These are phyloP conservation scores for Pythium angustatum DNA, from an alignment of 352 stramenopile genomes.

Conservation along the genomic window DNA sequence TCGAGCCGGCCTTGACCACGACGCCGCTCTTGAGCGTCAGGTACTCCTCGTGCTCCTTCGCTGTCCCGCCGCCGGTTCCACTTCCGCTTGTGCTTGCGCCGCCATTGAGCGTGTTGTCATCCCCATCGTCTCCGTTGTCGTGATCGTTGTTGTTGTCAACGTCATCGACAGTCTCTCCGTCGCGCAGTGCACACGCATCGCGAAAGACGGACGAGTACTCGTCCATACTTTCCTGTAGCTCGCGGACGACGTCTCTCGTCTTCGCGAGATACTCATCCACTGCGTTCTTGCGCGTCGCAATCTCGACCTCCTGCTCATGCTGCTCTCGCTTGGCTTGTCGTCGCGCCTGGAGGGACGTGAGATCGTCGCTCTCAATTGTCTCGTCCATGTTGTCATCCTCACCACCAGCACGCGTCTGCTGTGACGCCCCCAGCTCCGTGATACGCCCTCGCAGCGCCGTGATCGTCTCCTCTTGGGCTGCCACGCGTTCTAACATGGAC, in stretches of 20 bases:
- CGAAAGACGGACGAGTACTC: slow-evolving; percentile 62
- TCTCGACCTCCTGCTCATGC: slow-evolving; percentile 35
- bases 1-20: slow-evolving; percentile 73
- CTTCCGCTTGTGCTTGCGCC: neutral
- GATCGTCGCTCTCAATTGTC: slow-evolving; percentile 4
- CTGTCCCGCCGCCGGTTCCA: too few species aligned
- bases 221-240: slow-evolving; percentile 55
- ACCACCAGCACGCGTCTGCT: slow-evolving; percentile 20
- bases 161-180: slow-evolving; percentile 22
- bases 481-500: neutral
- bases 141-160: too few species aligned
- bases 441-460: slow-evolving; percentile 7
- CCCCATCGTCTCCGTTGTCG: too few species aligned
- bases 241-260: slow-evolving; percentile 37
- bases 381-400: slow-evolving; percentile 8
- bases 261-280: slow-evolving; percentile 46
- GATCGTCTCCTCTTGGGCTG: slow-evolving; percentile 6
- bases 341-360: slow-evolving; percentile 1
- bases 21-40: slow-evolving; percentile 76
- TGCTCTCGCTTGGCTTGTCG: slow-evolving; percentile 41
- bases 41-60: slow-evolving; percentile 58
- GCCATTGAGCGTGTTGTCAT: neutral
- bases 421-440: slow-evolving; percentile 27
- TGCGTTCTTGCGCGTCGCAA: slow-evolving; percentile 4
- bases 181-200: slow-evolving; percentile 61